Evolutionary conservation across 2,329 filamentous ascomycete species (phyloP), one percentile per base, ranked within the genome.

Genomic region (Pyrenochaeta sp.): DNA sequence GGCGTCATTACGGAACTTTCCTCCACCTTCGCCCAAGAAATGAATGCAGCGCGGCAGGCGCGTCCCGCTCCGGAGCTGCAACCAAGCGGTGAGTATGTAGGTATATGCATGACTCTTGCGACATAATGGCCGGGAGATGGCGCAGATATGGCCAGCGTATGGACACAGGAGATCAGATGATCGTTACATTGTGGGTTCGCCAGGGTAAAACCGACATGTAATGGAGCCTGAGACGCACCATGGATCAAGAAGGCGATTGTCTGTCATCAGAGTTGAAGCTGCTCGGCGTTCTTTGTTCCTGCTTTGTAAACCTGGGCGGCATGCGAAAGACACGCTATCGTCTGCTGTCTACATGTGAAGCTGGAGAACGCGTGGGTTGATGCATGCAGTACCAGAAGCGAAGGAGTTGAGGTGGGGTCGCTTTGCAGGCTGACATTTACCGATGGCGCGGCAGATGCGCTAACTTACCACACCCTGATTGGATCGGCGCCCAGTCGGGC

Each of bases 301-400:
- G 35, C 31, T 37, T 40, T 20, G 32, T 36, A 20, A 12, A 36
- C 27, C 43, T 23, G 37, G 31, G 45, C 33, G 35, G 42, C 30
- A n/a, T 47, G 46, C 18, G 47, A 37, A 4, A 39, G 10, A 30
- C 11, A n/a, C 23, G 30, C 15, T n/a, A 36, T 23, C 9, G 2
- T 4, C 12, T 29, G 14, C 18, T 18, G 17, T 7, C 32, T 46
- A 33, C 44, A 46, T 54, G 46, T 18, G 14, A 50, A 42, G 46
- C 49, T 45, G 44, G 39, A 44, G 46, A 54, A 54, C 51, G 31
- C 30, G 51, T 54, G 51, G 44, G 44, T 32, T 21, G 44, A 29
- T 42, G 40, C 40, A 42, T 30, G 14, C 12, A 5, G 23, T 29
- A 21, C 4, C 27, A 23, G 40, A 41, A 42, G 40, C 40, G 40